These are phyloP conservation scores for Pichia sp. DNA, from an alignment of 1,139 yeast genomes.

Conservation along the genomic window DNA sequence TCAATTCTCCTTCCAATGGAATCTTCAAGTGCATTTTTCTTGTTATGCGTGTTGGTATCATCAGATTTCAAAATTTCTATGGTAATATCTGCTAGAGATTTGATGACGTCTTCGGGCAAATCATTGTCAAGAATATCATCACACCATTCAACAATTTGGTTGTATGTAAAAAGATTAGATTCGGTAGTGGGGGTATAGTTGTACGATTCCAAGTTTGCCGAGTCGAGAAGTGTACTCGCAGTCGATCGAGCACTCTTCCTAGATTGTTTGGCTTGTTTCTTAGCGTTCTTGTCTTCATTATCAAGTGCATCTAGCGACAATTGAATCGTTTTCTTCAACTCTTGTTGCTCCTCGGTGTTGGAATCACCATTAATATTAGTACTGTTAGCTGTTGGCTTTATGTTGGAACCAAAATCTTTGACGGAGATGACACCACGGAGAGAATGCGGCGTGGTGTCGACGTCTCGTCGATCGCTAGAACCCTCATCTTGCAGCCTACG, in stretches of 20 bases:
- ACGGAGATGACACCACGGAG: conserved; percentile 58
- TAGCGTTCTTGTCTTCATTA: conserved; percentile 5
- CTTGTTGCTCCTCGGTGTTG: conserved; percentile 12
- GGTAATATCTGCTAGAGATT: conserved; percentile 60
- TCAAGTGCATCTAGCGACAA: conserved; percentile 1
- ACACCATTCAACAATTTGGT: conserved; percentile 43
- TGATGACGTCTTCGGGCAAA: conserved; percentile 46
- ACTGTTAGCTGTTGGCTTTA: conserved; percentile 10
- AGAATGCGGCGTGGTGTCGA: conserved; percentile 59
- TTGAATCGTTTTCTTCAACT: conserved; percentile 13
- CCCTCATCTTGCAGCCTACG: conserved; percentile 36
- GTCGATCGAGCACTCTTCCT: conserved; percentile 5
- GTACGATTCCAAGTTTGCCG: conserved; percentile 32
- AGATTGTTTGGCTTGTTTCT: conserved; percentile 1
- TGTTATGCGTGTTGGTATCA: conserved; percentile 30
- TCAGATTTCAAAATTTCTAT: conserved; percentile 54
- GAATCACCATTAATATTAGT: conserved; percentile 10
- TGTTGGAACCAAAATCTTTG: conserved; percentile 59
- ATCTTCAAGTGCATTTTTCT: conserved; percentile 34
- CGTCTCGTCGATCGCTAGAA: conserved; percentile 35
- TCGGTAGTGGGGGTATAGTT: conserved; percentile 47
- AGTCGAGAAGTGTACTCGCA: conserved; percentile 23
- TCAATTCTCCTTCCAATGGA: conserved; percentile 41
- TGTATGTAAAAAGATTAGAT: conserved; percentile 38
- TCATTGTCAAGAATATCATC: conserved; percentile 43